Evolutionary conservation across 1,139 yeast genomes (phyloP), one percentile per base, ranked within the genome.

Genomic region (Scheffersomyces quercinus): DNA sequence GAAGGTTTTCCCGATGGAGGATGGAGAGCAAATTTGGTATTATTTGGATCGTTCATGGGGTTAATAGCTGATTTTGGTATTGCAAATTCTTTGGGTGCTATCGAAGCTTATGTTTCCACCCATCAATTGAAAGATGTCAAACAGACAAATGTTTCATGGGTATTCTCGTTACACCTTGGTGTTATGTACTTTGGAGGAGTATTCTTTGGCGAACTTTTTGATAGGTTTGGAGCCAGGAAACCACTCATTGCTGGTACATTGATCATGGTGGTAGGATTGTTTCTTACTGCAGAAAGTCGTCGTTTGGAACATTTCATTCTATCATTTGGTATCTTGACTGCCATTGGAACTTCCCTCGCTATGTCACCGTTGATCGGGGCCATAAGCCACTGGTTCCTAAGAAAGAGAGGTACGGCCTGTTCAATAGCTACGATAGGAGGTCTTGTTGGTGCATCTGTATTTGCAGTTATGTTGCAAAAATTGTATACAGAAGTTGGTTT

Each of bases 1-100:
- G 52, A 53, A 32, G 59, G 59, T 24, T 77, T 77, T 53, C 93
- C 93, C 0, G 88, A 84, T 46, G 88, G 88, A 2, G 88, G 87
- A 0, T 43, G 56, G 37, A 53, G 62, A 37, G 86, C 87, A 1
- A 79, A 85, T 74, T 47, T 71, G 6, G 85, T 81, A 0, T 81
- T 85, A 1, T 60, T 82, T 6, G 89, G 89, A 2, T 75, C 85
- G 1, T 81, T 81, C 61, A 62, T 80, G 42, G 82, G 87, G 1
- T 64, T 80, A 36, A 65, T 79, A 12, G 76, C 79, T n/a, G 75
- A 76, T n/a, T 83, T 85, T 58, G 89, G 89, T 2, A 59, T 83
- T 31, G 71, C 78, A 47, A 83, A 82, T 51, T 61, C 83, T 5
- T 64, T 77, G 30, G 88, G 88, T 36, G 82, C 82, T 11, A 71